A percentile compares a stretch with the other conserved stretches of the same genome.
Evolutionary conservation across 176 grass and related monocot genomes (phyloP).

Genomic region (Bonia amplexicaulis): DNA sequence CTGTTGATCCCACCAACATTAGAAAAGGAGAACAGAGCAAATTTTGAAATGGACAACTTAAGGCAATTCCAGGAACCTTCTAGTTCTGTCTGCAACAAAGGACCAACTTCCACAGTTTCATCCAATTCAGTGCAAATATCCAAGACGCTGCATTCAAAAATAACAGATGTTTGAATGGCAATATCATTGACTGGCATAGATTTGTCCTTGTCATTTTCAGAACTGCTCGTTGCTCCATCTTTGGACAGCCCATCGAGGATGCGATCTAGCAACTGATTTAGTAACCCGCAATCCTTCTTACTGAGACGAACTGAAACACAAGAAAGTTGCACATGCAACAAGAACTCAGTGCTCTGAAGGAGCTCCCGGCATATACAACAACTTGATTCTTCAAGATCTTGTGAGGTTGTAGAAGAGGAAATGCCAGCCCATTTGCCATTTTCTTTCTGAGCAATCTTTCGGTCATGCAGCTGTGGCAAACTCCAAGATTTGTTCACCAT

Average conservation of each 20-base stretch:
- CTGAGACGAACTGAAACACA: constrained; percentile 52
- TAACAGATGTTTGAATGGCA: constrained; percentile 58
- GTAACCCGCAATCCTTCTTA: constrained; percentile 60
- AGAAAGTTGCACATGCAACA: constrained; percentile 72
- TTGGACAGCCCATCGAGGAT: constrained; percentile 51
- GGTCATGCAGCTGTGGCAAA: constrained; percentile 64
- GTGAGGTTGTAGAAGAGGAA: constrained; percentile 58
- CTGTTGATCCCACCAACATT: constrained; percentile 67
- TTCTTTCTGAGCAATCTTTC: constrained; percentile 44
- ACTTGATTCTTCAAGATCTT: constrained; percentile 61
- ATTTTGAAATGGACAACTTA: constrained; percentile 67
- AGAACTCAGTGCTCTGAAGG: constrained; percentile 67
- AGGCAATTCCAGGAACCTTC: constrained; percentile 68
- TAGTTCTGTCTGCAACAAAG: constrained; percentile 77
- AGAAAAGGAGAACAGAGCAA: constrained; percentile 64
- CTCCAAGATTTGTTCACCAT: constrained; percentile 68
- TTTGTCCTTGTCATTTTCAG: constrained; percentile 30
- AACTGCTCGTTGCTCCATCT: constrained; percentile 22
- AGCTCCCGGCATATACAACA: constrained; percentile 55
- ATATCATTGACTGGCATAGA: constrained; percentile 20
- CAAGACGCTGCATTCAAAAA: constrained; percentile 64
- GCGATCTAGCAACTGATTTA: constrained; percentile 56
- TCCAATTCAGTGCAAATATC: constrained; percentile 65
- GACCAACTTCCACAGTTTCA: constrained; percentile 61
- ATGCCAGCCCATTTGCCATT: constrained; percentile 59